A percentile compares a stretch with the other conserved stretches of the same genome.
These are phyloP conservation scores for Diaporthe humulicola DNA, from an alignment of 2,329 filamentous ascomycete genomes.

Conservation along the genomic window DNA sequence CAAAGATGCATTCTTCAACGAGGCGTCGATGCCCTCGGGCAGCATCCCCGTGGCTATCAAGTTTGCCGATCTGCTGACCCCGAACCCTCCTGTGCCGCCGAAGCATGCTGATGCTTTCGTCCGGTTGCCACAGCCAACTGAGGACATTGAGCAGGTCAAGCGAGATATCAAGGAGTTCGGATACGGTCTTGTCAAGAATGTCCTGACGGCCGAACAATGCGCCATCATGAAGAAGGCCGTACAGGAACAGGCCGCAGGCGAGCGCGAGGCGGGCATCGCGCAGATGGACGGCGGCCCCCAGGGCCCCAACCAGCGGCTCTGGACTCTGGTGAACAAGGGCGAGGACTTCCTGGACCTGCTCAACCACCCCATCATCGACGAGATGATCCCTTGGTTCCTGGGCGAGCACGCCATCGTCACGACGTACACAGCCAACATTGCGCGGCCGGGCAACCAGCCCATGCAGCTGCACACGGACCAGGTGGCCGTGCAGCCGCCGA, in stretches of 20 bases:
- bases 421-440: constrained; percentile 49
- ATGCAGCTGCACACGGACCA: constrained; percentile 49
- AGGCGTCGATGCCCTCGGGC: constrained; percentile 43
- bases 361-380: constrained; percentile 47
- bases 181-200: background rate
- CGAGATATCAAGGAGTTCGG: background rate
- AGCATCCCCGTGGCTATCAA: constrained; percentile 45
- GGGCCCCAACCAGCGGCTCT: constrained; percentile 39
- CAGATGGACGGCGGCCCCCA: constrained; percentile 39
- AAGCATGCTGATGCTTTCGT: constrained; percentile 54
- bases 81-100: constrained; percentile 41
- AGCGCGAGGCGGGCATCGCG: background rate
- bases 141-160: background rate
- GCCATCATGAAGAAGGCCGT: background rate
- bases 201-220: background rate
- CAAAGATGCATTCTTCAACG: constrained; percentile 46
- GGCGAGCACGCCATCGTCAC: constrained; percentile 48
- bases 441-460: constrained; percentile 44
- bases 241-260: background rate
- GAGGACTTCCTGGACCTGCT: constrained; percentile 48
- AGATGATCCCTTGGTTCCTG: constrained; percentile 46
- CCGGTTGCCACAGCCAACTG: constrained; percentile 37
- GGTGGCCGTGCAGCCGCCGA: constrained; percentile 45
- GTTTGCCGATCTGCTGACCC: constrained; percentile 45
- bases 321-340: constrained; percentile 44